These are phyloP conservation scores for Penicillium cataractarum DNA, from an alignment of 495 filamentous ascomycete species.

Conservation along the genomic window DNA sequence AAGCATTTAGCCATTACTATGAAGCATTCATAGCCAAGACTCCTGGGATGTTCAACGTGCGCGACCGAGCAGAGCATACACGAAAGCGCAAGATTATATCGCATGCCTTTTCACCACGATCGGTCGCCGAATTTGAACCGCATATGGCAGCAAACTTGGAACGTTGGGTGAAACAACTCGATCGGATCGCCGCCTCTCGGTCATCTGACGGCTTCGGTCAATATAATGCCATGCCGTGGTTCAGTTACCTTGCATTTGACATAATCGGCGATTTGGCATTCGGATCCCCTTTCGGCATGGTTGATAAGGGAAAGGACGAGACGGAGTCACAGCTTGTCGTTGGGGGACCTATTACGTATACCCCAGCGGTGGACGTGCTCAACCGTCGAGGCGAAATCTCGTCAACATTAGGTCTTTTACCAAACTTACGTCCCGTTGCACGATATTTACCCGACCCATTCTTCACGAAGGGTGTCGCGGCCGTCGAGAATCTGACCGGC, in stretches of 20 bases:
- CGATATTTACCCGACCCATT: constrained; percentile 45
- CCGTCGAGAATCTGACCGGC: constrained; percentile 42
- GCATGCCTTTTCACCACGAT: constrained; percentile 75
- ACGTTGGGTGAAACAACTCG: constrained; percentile 67
- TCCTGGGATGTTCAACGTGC: constrained; percentile 80
- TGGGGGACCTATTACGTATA: constrained; percentile 30
- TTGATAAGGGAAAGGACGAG: constrained; percentile 46
- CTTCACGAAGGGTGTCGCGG: constrained; percentile 40
- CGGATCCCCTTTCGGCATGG: constrained; percentile 47
- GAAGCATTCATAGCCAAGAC: constrained; percentile 79
- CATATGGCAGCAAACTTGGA: constrained; percentile 75
- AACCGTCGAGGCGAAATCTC: constrained; percentile 46
- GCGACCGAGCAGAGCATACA: constrained; percentile 73
- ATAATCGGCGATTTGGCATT: constrained; percentile 39
- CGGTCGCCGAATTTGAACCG: constrained; percentile 73
- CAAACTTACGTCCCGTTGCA: constrained; percentile 39
- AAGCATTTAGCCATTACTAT: constrained; percentile 63
- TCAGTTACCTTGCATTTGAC: constrained; percentile 84
- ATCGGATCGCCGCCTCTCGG: constrained; percentile 45
- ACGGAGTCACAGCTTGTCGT: constrained; percentile 45
- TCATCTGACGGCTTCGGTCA: constrained; percentile 39
- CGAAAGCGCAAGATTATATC: constrained; percentile 80
- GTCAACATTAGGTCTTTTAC: constrained; percentile 41
- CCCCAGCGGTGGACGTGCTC: constrained; percentile 42
- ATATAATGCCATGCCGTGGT: constrained; percentile 78